A percentile compares a stretch with the other conserved stretches of the same genome.
These are phyloP conservation scores for Mycena albidolilacea DNA, from an alignment of 768 basidiomycete genomes.

Conservation along the genomic window DNA sequence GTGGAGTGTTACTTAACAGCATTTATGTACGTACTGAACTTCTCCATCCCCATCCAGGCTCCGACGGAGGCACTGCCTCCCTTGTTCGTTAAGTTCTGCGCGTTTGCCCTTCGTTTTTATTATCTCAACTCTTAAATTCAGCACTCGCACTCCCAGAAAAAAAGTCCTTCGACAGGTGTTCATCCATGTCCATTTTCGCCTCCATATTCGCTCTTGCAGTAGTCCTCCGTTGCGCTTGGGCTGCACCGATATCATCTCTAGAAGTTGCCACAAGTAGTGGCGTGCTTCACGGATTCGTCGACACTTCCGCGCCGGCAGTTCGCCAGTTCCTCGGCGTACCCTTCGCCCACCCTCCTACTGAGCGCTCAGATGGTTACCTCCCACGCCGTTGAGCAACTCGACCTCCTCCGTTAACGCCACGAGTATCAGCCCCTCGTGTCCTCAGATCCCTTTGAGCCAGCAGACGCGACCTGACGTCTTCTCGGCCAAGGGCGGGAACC, in stretches of 20 bases:
- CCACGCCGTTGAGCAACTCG: neutral
- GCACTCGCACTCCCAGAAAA: too few species aligned
- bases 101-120: too few species aligned
- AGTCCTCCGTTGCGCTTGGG: too few species aligned
- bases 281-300: neutral
- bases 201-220: too few species aligned
- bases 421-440: neutral
- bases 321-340: conserved; percentile 1
- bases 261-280: neutral
- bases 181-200: too few species aligned
- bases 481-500: neutral
- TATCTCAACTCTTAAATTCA: too few species aligned
- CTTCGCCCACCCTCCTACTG: neutral
- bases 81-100: too few species aligned
- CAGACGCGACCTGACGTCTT: neutral
- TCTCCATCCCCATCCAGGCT: too few species aligned
- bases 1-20: too few species aligned
- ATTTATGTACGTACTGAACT: too few species aligned
- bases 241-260: neutral
- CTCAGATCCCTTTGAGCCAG: neutral
- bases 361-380: neutral
- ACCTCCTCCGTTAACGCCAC: neutral
- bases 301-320: neutral
- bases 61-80: too few species aligned
- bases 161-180: too few species aligned